These are phyloP conservation scores for Bipolaris zeicola DNA, from an alignment of 2,329 filamentous ascomycete species.

Conservation along the genomic window DNA sequence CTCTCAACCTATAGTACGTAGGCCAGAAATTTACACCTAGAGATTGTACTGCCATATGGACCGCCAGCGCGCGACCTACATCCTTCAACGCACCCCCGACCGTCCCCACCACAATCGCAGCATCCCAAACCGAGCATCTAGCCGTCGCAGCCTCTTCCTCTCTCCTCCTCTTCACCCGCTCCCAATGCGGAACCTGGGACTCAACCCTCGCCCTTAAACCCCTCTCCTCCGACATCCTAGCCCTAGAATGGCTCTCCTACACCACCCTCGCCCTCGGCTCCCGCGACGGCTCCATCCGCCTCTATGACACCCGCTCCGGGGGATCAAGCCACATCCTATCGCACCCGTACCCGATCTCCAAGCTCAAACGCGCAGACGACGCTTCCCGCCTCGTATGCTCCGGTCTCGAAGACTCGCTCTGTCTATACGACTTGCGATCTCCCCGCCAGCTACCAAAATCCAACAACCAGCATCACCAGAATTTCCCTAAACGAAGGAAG, in stretches of 20 bases:
- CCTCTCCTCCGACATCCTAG: constrained; percentile 36
- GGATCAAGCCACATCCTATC: constrained; percentile 32
- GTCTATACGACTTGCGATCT: constrained; percentile 42
- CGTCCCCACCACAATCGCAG: constrained; percentile 22
- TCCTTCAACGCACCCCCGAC: constrained; percentile 17
- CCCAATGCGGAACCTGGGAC: constrained; percentile 30
- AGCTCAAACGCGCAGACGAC: constrained; percentile 35
- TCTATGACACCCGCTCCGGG: constrained; percentile 41
- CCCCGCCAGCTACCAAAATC: constrained; percentile 10
- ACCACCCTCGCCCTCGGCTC: constrained; percentile 40
- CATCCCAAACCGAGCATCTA: constrained; percentile 34
- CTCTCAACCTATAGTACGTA: constrained; percentile 15
- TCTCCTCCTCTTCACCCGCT: constrained; percentile 33
- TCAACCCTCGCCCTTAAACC: constrained; percentile 7
- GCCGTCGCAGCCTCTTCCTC: constrained; percentile 39
- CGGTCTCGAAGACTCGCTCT: constrained; percentile 33
- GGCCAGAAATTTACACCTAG: constrained; percentile 37
- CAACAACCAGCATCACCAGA: background rate
- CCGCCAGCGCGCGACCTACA: constrained; percentile 29
- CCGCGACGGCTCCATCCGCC: constrained; percentile 40
- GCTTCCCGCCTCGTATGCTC: constrained; percentile 35
- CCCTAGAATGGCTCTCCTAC: constrained; percentile 42
- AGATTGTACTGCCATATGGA: constrained; percentile 35
- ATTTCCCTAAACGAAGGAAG: constrained; percentile 20
- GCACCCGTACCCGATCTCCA: constrained; percentile 32